A percentile compares a stretch with the other conserved stretches of the same genome.
phyloP scores from a whole-genome alignment of 2,329 filamentous ascomycete species.

The Aspergillus eucalypticola region DNA sequence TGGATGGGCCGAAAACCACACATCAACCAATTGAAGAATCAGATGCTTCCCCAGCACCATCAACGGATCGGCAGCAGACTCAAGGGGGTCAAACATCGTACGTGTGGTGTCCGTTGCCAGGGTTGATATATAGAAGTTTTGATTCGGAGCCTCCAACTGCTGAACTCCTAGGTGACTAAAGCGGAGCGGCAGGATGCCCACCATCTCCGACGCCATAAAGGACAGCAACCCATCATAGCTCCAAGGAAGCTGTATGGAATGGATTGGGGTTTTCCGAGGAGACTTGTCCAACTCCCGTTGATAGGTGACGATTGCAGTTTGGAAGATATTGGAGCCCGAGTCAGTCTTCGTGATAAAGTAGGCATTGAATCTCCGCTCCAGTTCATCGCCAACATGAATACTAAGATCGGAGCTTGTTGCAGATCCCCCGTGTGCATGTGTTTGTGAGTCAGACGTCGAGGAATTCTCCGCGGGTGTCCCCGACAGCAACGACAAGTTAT shows the following conservation, averaged over 20 bases:
- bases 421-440: neutral
- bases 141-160: neutral
- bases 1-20: constrained; percentile 47
- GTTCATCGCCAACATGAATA: constrained; percentile 1
- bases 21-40: constrained; percentile 37
- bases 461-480: neutral
- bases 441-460: neutral
- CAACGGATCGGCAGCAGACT: constrained; percentile 10
- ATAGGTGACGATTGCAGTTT: constrained; percentile 1
- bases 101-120: constrained; percentile 4
- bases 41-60: constrained; percentile 20
- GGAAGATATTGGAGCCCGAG: constrained; percentile 2
- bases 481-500: neutral
- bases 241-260: neutral
- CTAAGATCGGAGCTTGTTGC: neutral
- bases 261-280: neutral
- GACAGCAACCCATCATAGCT: constrained; percentile 8
- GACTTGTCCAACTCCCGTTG: no score
- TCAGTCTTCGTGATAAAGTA: constrained; percentile 7
- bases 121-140: constrained; percentile 1
- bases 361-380: constrained; percentile 8
- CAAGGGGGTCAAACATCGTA: constrained; percentile 7
- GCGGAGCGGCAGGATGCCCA: constrained; percentile 9
- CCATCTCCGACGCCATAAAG: constrained; percentile 10
- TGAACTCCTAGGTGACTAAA: constrained; percentile 2